Evolutionary conservation across 768 basidiomycete genomes (phyloP).

Genomic region (Pholiota conissans): DNA sequence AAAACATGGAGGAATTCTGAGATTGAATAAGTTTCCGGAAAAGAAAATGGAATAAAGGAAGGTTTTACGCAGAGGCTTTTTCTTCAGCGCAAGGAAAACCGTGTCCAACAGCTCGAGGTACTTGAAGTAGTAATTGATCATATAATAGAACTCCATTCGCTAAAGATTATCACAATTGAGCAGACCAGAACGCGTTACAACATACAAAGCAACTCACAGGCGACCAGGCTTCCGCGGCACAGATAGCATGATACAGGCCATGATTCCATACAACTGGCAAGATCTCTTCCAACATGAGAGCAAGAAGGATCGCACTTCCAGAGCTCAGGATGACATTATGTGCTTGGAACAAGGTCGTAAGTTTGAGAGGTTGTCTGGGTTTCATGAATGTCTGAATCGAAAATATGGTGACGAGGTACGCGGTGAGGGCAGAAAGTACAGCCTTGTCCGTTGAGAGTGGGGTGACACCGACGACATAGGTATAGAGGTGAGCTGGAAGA

Average conservation of each 20-base stretch:
- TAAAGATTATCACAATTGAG: conserved; percentile 27
- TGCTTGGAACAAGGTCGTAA: conserved; percentile 81
- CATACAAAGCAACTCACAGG: conserved; percentile 52
- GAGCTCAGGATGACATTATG: conserved; percentile 89
- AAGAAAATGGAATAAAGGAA: not conserved
- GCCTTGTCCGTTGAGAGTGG: conserved; percentile 81
- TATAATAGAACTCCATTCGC: conserved; percentile 95
- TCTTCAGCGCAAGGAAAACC: conserved; percentile 95
- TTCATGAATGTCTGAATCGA: conserved; percentile 84
- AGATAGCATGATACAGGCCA: conserved; percentile 77
- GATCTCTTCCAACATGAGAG: conserved; percentile 92
- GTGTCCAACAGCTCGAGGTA: conserved; percentile 97
- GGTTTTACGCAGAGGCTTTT: conserved; percentile 88
- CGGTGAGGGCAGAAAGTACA: conserved; percentile 67
- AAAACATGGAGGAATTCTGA: conserved; percentile 97
- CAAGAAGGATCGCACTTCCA: conserved; percentile 82
- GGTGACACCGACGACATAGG: conserved; percentile 73
- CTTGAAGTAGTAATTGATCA: conserved; percentile 99
- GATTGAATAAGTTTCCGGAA: conserved; percentile 8
- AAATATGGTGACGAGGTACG: conserved; percentile 90
- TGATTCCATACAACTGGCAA: conserved; percentile 73
- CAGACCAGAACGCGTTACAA: conserved; percentile 15
- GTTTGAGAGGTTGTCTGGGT: conserved; percentile 67
- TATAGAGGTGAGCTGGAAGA: conserved; percentile 55
- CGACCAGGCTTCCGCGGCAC: conserved; percentile 80